Percentiles rank a stretch among this genome's conserved stretches.
Evolutionary conservation across 352 stramenopile species (phyloP).

Genomic region (Phytopythium ostracodes): DNA sequence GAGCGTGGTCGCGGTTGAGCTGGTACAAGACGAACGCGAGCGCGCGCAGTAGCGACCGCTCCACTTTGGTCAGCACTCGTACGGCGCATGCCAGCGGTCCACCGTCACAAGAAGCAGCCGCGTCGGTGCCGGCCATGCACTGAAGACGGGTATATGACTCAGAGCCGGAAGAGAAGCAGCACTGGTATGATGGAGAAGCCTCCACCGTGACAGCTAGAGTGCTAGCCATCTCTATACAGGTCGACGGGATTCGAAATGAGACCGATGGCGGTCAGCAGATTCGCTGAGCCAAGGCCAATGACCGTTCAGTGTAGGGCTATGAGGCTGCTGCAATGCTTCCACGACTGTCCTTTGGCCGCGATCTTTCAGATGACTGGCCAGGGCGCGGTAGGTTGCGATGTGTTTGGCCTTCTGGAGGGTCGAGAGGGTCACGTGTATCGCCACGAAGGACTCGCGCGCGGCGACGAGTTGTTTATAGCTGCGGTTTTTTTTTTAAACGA

Average conservation of each 20-base stretch:
- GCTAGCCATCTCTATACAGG: not conserved
- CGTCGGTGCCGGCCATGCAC: not conserved
- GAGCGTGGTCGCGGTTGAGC: slow-evolving; percentile 45
- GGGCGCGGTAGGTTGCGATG: not conserved
- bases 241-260: too few relatives aligned
- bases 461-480: not conserved
- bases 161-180: not conserved
- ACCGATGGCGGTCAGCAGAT: too few relatives aligned
- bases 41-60: slow-evolving; percentile 56
- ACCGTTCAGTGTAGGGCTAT: too few relatives aligned
- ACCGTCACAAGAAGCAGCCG: not conserved
- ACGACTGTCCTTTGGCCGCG: not conserved
- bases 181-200: not conserved
- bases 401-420: not conserved
- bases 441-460: not conserved
- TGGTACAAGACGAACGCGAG: slow-evolving; percentile 71
- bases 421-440: not conserved
- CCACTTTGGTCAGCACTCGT: slow-evolving; percentile 47
- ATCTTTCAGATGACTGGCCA: not conserved
- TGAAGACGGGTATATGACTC: not conserved
- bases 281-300: too few relatives aligned
- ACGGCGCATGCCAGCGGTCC: slow-evolving; percentile 19
- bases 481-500: not conserved
- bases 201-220: not conserved
- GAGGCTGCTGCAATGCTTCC: too few relatives aligned